These are phyloP conservation scores for Linum lewisii DNA, from an alignment of 345 rosid genomes.

Conservation along the genomic window DNA sequence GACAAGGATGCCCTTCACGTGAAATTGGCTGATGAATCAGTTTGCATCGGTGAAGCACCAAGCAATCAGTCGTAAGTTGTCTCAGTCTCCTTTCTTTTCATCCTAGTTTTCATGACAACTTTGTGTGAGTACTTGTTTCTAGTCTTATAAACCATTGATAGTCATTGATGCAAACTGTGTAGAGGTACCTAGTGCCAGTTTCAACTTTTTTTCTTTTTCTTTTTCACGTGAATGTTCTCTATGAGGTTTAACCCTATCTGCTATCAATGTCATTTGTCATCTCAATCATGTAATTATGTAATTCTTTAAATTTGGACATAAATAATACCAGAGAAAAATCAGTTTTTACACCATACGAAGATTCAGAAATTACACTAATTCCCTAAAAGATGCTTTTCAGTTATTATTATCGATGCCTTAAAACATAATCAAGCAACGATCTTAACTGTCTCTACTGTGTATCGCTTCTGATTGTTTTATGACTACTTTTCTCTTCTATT, in stretches of 20 bases:
- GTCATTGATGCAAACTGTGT: not conserved
- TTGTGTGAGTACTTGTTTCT: not conserved
- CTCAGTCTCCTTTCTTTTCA: not conserved
- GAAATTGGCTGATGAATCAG: slow-evolving; percentile 87
- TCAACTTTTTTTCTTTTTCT: not conserved
- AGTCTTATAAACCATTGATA: not conserved
- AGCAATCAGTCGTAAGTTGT: slow-evolving; percentile 91
- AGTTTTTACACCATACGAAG: not conserved
- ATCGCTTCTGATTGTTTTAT: not conserved
- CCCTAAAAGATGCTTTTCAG: not conserved
- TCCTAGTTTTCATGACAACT: not conserved
- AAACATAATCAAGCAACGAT: not conserved
- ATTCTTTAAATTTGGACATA: not conserved
- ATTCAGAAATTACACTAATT: not conserved
- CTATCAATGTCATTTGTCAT: not conserved
- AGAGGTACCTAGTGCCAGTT: not conserved
- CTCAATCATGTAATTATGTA: not conserved
- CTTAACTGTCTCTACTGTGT: not conserved
- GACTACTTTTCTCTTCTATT: not conserved
- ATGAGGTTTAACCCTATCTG: not conserved
- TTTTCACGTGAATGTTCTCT: not conserved
- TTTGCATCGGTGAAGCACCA: slow-evolving; percentile 99
- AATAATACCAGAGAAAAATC: not conserved
- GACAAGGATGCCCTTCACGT: slow-evolving; percentile 97
- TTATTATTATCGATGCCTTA: not conserved